Evolutionary conservation across 2,329 filamentous ascomycete species (phyloP).

Genomic region (Claviceps citrina): DNA sequence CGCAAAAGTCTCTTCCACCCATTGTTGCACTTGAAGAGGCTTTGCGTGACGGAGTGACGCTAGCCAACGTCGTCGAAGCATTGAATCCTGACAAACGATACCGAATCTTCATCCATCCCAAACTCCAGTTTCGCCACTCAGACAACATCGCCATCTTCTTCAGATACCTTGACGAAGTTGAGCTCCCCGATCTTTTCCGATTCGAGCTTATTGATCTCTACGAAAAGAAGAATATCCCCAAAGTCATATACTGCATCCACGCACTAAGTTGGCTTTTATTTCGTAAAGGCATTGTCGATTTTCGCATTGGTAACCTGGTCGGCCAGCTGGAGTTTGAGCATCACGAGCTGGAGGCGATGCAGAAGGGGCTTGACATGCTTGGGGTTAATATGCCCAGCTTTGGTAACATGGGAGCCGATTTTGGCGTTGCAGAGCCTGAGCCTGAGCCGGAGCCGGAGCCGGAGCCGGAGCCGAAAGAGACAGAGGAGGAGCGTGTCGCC

Average conservation of each 20-base stretch:
- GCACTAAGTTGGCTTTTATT: slow-evolving; percentile 94
- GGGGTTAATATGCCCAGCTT: slow-evolving; percentile 96
- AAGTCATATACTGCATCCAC: slow-evolving; percentile 97
- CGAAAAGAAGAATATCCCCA: slow-evolving; percentile 98
- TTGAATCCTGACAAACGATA: slow-evolving; percentile 62
- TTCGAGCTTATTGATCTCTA: slow-evolving; percentile 97
- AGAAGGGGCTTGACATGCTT: slow-evolving; percentile 90
- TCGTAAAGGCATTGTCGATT: slow-evolving; percentile 85
- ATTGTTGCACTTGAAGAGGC: slow-evolving; percentile 91
- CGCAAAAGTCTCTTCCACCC: slow-evolving; percentile 69
- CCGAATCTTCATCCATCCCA: slow-evolving; percentile 73
- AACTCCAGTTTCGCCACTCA: slow-evolving; percentile 84
- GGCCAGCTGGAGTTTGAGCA: slow-evolving; percentile 95
- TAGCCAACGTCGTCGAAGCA: slow-evolving; percentile 85
- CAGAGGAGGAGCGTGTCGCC: slow-evolving; percentile 76
- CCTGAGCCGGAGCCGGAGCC: slow-evolving; percentile 63
- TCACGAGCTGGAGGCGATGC: slow-evolving; percentile 90
- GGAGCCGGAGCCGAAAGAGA: too few relatives aligned
- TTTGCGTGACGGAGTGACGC: slow-evolving; percentile 77
- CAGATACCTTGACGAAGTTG: slow-evolving; percentile 77
- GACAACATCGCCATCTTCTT: slow-evolving; percentile 98
- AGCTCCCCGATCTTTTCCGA: slow-evolving; percentile 85
- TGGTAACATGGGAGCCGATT: slow-evolving; percentile 90
- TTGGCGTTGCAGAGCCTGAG: slow-evolving; percentile 64
- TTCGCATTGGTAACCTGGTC: slow-evolving; percentile 90